phyloP scores from a whole-genome alignment of 2,329 filamentous ascomycete species.

The Scytalidium sp. region DNA sequence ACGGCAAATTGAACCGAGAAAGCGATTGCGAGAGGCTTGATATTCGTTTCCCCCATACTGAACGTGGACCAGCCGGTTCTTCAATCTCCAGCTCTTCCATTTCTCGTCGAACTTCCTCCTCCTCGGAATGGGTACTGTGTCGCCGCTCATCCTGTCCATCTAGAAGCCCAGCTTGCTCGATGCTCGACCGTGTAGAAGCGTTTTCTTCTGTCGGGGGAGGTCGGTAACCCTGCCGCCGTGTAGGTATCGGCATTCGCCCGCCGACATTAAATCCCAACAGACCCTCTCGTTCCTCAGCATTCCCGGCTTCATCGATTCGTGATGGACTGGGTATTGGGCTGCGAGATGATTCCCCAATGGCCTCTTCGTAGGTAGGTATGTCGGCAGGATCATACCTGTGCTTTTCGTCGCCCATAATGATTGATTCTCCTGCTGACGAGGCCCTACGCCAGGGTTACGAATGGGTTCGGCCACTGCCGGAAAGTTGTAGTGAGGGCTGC shows the following conservation, averaged over 20 bases:
- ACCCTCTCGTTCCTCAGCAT: constrained; percentile 74
- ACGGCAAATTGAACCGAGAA: constrained; percentile 26
- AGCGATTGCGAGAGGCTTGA: constrained; percentile 27
- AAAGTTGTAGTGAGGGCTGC: neutral
- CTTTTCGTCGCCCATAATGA: constrained; percentile 46
- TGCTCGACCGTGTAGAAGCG: constrained; percentile 32
- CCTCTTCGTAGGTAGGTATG: constrained; percentile 83
- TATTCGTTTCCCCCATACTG: constrained; percentile 32
- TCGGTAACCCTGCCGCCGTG: constrained; percentile 61
- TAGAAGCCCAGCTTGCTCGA: constrained; percentile 41
- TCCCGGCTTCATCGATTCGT: constrained; percentile 59
- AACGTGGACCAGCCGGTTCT: constrained; percentile 50
- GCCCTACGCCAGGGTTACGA: neutral
- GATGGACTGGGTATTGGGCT: constrained; percentile 57
- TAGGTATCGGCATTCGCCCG: constrained; percentile 32
- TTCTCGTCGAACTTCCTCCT: constrained; percentile 69
- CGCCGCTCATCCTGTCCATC: constrained; percentile 50
- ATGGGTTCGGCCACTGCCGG: neutral
- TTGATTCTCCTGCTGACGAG: constrained; percentile 1
- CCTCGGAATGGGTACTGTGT: constrained; percentile 47
- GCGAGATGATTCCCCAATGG: constrained; percentile 59
- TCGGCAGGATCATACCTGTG: constrained; percentile 48
- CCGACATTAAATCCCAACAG: constrained; percentile 58
- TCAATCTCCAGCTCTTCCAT: constrained; percentile 88
- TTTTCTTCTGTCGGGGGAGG: constrained; percentile 83